Evolutionary conservation across 176 grass and related monocot genomes (phyloP).

Genomic region (Avena insularis): DNA sequence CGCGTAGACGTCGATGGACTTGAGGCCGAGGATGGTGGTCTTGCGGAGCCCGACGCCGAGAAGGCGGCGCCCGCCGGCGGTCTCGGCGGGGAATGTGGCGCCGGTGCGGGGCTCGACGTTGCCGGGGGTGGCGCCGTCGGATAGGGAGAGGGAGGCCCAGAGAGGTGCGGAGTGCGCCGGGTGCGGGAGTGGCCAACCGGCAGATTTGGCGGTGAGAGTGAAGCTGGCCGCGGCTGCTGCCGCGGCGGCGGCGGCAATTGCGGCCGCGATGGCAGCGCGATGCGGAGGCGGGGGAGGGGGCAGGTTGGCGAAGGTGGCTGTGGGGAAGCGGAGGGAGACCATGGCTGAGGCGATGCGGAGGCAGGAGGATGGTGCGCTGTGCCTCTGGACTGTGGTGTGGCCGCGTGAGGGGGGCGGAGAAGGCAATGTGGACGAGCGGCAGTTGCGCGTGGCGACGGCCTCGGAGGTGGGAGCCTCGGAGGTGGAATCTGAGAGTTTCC

Average conservation of each 20-base stretch:
- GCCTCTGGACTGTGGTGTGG: background rate
- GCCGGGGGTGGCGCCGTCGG: conserved; percentile 33
- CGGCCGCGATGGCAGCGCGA: conserved; percentile 40
- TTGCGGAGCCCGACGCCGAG: conserved; percentile 79
- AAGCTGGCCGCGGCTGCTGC: conserved; percentile 50
- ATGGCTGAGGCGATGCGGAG: conserved; percentile 36
- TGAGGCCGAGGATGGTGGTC: conserved; percentile 78
- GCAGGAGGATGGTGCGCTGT: conserved; percentile 23
- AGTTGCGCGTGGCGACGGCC: conserved; percentile 22
- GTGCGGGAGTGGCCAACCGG: conserved; percentile 33
- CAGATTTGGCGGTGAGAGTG: conserved; percentile 45
- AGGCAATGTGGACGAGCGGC: conserved; percentile 34
- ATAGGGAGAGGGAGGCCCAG: conserved; percentile 80
- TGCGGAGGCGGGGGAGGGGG: conserved; percentile 23
- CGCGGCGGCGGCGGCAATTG: conserved; percentile 34
- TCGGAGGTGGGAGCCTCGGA: background rate
- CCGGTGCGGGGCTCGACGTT: conserved; percentile 67
- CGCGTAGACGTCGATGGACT: conserved; percentile 79
- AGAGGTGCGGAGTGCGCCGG: conserved; percentile 36
- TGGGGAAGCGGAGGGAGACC: conserved; percentile 54
- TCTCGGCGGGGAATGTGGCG: conserved; percentile 57
- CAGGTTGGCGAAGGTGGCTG: conserved; percentile 34
- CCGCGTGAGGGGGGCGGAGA: conserved; percentile 32
- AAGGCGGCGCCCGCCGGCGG: conserved; percentile 54
- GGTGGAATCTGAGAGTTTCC: background rate